Conservation (phyloP, 2,329 filamentous ascomycete genomes). For the Fusarium sp. region DNA sequence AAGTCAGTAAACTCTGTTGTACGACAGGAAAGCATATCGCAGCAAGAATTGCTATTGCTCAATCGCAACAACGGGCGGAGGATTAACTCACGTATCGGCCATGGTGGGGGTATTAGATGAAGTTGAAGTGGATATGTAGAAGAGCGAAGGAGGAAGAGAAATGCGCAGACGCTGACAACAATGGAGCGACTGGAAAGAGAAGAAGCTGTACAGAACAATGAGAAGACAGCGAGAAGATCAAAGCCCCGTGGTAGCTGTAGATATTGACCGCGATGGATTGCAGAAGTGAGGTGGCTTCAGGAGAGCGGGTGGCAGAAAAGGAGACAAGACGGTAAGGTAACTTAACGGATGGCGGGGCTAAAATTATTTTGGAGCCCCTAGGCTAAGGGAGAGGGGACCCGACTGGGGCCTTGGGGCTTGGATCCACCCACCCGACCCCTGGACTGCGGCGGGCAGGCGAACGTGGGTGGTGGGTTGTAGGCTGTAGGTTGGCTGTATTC, state of each 20-base stretch:
- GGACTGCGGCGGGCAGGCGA: slow-evolving; percentile 5
- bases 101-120: slow-evolving; percentile 51
- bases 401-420: not conserved
- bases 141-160: slow-evolving; percentile 27
- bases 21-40: not conserved
- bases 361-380: slow-evolving; percentile 54
- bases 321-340: slow-evolving; percentile 40
- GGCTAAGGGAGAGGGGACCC: slow-evolving; percentile 13
- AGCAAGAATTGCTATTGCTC: slow-evolving; percentile 9
- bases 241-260: slow-evolving; percentile 47
- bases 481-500: slow-evolving; percentile 2
- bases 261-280: slow-evolving; percentile 45
- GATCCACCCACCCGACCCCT: slow-evolving; percentile 27
- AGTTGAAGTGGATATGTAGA: slow-evolving; percentile 26
- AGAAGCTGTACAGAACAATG: slow-evolving; percentile 46
- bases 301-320: slow-evolving; percentile 48
- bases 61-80: slow-evolving; percentile 22
- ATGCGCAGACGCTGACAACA: slow-evolving; percentile 39
- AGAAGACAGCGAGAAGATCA: slow-evolving; percentile 42
- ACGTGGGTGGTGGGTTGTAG: slow-evolving; percentile 3
- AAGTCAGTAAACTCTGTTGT: slow-evolving; percentile 33
- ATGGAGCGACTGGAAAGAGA: slow-evolving; percentile 31
- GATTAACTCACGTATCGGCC: slow-evolving; percentile 54
- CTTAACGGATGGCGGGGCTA: slow-evolving; percentile 56
- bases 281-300: slow-evolving; percentile 40